Percentiles rank a stretch among this genome's conserved stretches.
Evolutionary conservation across 2,329 filamentous ascomycete species (phyloP).

Genomic region (Pestalotiopsis sp.): DNA sequence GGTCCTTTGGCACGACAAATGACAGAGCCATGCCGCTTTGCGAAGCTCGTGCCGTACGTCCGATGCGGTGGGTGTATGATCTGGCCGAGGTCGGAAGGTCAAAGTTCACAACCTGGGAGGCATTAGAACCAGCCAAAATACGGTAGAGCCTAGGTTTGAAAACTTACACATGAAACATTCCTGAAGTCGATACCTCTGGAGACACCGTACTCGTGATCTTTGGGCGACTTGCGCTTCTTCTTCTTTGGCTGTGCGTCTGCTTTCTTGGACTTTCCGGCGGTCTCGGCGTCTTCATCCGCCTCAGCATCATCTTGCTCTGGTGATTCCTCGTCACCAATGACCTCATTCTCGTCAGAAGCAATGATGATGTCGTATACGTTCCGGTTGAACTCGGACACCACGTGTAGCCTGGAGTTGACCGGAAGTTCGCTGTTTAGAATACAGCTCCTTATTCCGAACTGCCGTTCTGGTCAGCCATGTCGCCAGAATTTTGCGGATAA

Average conservation of each 20-base stretch:
- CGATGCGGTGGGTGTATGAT: conserved; percentile 96
- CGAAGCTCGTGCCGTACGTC: conserved; percentile 87
- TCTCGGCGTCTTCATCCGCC: conserved; percentile 36
- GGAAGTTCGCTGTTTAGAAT: conserved; percentile 94
- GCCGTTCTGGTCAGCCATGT: not conserved
- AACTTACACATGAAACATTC: conserved; percentile 75
- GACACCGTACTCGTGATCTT: conserved; percentile 91
- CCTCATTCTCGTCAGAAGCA: conserved; percentile 88
- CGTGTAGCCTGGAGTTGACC: conserved; percentile 89
- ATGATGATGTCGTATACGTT: conserved; percentile 98
- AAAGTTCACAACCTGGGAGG: conserved; percentile 77
- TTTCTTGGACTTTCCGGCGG: conserved; percentile 47
- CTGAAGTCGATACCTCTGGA: conserved; percentile 96
- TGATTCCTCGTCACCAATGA: conserved; percentile 60
- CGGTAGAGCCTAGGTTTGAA: not conserved
- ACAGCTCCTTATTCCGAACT: conserved; percentile 93
- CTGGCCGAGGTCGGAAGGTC: conserved; percentile 87
- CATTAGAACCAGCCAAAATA: not conserved
- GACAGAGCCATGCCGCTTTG: conserved; percentile 95
- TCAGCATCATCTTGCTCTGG: conserved; percentile 36
- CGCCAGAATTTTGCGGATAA: not conserved
- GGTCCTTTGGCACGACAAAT: conserved; percentile 82
- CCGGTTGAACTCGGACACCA: conserved; percentile 96
- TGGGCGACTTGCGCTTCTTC: conserved; percentile 68
- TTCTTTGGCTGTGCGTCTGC: conserved; percentile 38